A percentile compares a stretch with the other conserved stretches of the same genome.
phyloP scores from a whole-genome alignment of 108 stramenopile species.

The Skeletonema tropicum region DNA sequence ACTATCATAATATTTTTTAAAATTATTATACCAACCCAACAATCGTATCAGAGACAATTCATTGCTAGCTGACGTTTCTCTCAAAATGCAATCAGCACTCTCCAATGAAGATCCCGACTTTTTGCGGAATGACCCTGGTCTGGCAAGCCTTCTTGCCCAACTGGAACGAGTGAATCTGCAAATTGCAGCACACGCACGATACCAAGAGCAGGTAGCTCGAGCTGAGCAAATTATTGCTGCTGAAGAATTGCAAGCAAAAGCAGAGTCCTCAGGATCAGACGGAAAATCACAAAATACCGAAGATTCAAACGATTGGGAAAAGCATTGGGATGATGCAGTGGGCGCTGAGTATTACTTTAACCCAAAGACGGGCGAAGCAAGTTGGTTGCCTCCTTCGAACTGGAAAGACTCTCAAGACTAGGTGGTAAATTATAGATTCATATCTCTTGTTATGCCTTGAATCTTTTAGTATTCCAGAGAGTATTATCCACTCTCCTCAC shows the following conservation, averaged over 20 bases:
- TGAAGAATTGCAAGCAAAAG: neutral
- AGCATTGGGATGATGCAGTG: neutral
- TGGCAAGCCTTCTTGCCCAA: neutral
- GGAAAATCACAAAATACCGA: neutral
- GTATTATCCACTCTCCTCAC: neutral
- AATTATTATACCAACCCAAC: too few species aligned
- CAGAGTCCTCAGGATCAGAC: too few species aligned
- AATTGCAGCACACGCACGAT: neutral
- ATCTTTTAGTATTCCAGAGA: too few species aligned
- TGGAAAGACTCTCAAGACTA: too few species aligned
- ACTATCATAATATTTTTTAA: too few species aligned
- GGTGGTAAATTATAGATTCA: too few species aligned
- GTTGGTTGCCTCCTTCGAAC: slow-evolving; percentile 6
- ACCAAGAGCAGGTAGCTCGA: neutral
- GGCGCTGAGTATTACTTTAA: slow-evolving; percentile 9
- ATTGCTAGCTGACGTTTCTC: too few species aligned
- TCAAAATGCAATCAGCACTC: neutral
- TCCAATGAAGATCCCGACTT: neutral
- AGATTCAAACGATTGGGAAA: neutral
- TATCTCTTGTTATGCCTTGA: too few species aligned
- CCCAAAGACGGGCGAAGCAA: neutral
- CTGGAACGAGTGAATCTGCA: slow-evolving; percentile 1
- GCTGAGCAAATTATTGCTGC: neutral
- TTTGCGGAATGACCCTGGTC: neutral
- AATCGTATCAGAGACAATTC: too few species aligned